Evolutionary conservation across 306 rosid species (phyloP).

Genomic region (Prunus mira): DNA sequence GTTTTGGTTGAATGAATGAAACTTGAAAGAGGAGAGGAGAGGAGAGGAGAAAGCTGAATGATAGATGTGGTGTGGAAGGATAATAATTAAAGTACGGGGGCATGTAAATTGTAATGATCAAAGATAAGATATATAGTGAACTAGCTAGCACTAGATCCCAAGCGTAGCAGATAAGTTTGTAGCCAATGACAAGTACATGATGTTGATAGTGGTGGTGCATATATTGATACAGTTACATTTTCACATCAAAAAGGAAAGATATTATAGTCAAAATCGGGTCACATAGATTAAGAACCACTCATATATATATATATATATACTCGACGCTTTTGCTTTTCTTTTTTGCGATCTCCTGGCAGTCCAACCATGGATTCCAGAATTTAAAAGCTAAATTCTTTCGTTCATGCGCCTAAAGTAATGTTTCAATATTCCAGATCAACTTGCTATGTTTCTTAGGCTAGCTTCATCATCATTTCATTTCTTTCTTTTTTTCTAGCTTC

Average conservation of each 20-base stretch:
- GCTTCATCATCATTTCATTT: not conserved
- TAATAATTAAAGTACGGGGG: conserved; percentile 20
- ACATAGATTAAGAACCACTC: not conserved
- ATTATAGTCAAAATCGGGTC: not conserved
- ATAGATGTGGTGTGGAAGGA: not conserved
- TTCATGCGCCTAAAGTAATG: not conserved
- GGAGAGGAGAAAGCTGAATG: not conserved
- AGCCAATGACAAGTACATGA: conserved; percentile 19
- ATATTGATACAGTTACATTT: not conserved
- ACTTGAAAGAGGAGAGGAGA: not conserved
- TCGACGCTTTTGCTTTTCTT: not conserved
- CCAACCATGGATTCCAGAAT: not conserved
- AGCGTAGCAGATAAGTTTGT: conserved; percentile 16
- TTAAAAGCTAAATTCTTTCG: not conserved
- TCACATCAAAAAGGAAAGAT: not conserved
- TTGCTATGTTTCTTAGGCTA: not conserved
- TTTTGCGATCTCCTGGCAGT: too few relatives aligned
- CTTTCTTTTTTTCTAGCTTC: not conserved
- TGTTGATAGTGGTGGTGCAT: not conserved
- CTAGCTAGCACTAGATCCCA: conserved; percentile 16
- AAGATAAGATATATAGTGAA: conserved; percentile 11
- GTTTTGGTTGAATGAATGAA: not conserved
- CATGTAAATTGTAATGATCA: not conserved
- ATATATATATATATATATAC: not conserved
- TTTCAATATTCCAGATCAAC: not conserved